phyloP scores from a whole-genome alignment of 352 stramenopile species.

The Peronospora farinosa region DNA sequence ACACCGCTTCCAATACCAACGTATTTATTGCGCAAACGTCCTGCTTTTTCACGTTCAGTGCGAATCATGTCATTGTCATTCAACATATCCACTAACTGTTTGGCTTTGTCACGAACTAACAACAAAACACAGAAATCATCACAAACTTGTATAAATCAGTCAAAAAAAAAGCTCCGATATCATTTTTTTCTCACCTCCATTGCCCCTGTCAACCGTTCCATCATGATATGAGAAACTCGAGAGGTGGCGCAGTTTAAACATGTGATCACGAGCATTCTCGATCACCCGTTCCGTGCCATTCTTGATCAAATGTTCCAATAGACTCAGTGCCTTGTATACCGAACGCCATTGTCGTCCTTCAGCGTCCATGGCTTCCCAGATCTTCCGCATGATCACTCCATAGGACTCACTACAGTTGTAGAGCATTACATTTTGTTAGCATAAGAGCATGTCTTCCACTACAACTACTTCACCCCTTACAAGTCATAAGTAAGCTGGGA shows the following conservation, averaged over 20 bases:
- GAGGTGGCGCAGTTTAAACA: constrained; percentile 86
- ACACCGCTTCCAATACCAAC: constrained; percentile 70
- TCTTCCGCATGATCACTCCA: constrained; percentile 87
- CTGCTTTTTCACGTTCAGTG: constrained; percentile 82
- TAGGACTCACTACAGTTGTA: constrained; percentile 68
- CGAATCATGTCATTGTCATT: constrained; percentile 87
- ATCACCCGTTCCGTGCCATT: constrained; percentile 97
- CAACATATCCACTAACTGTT: constrained; percentile 81
- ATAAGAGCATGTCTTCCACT: neutral
- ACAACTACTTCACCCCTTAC: constrained; percentile 27
- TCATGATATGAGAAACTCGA: constrained; percentile 88
- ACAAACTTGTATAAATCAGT: neutral
- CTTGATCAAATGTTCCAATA: constrained; percentile 97
- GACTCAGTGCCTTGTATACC: constrained; percentile 94
- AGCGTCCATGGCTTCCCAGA: constrained; percentile 92
- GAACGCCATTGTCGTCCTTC: constrained; percentile 91
- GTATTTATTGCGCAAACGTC: constrained; percentile 83
- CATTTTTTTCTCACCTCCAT: constrained; percentile 46
- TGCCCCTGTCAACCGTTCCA: constrained; percentile 77
- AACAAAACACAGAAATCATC: constrained; percentile 2
- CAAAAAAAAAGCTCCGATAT: constrained; percentile 5
- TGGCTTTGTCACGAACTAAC: constrained; percentile 87
- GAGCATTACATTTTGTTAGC: too few relatives aligned
- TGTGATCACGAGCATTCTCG: constrained; percentile 94
- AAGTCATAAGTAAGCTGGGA: constrained; percentile 95